Base-by-base conservation (phyloP, 441 rosid species). In the Geranium incanum region DNA sequence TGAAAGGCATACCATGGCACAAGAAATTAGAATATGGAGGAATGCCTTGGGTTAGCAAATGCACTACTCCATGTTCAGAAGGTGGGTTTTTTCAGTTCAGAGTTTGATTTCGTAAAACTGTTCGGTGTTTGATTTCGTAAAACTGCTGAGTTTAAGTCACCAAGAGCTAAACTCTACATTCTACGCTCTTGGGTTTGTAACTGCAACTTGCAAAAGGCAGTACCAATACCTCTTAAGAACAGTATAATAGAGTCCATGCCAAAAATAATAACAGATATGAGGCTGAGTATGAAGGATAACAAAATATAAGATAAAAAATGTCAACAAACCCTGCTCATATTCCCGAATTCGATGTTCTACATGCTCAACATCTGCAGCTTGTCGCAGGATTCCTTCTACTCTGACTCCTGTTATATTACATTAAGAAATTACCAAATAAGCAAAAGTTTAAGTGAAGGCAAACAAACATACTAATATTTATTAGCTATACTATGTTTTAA, bases 291-390 rank as follows among this genome's bases (percentile, higher is more conserved):
- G 21, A 41, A 59, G n/a, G 36, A 50, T 12, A 57, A 72, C 43
- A 18, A 73, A 41, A 66, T 72, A 33, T 3, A 1, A 36, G 64
- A 48, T 23, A 28, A 72, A 63, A 67, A 50, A 45, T 64, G 62
- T 50, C 23, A 74, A 84, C 86, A 73, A 78, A 93, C 98, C 98
- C 79, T 95, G 90, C 84, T 93, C 98, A 75, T 87, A 95, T 78
- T 91, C 98, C 52, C 86, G 86, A 84, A 95, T 87, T 72, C 99
- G 89, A 78, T 69, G 87, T 81, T 91, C 89, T 68, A 95, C 99
- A 79, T 91, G 95, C 73, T 95, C 99, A 60, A 95, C 99, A 83
- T 88, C 96, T 41, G 99, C 99, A 75, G 99, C 99, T 83, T 95
- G 98, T 74, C 99, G 82, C 85, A 95, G 83, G 76, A 95, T 89